Base-by-base conservation (phyloP, 352 stramenopile genomes). In the Phytophthora lateralis region DNA sequence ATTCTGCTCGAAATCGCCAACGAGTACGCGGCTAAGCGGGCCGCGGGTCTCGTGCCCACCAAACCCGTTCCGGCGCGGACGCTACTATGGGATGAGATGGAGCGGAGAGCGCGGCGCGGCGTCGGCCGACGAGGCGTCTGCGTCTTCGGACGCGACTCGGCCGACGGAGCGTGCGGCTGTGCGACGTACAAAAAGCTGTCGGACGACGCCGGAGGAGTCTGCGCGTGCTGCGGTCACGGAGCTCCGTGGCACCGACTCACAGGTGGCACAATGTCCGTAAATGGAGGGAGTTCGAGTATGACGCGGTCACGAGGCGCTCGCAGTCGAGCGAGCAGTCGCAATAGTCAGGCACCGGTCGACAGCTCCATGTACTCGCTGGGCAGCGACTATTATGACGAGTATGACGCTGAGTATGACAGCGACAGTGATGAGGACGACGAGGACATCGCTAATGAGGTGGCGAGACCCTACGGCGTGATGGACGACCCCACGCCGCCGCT, bases 41-140 rank as follows among this genome's bases (percentile, higher is more conserved):
- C 83, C 2, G 84, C 80, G 1, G 85, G 85, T 0, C 67, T 95
- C 6, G 85, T 95, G 4, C 85, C 85, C 11, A 85, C 73, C 2
- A 80, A 79, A 49, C 85, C 85, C 0, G 80, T 92, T 15, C 85
- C 85, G 0, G 83, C 85, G 41, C 73, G 83, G 5, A 91, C 83
- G 10, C 61, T 95, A 35, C 54, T 95, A n/a, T 95, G 85, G 85
- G 77, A 95, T 47, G 85, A 95, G 47, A 68, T 91, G 55, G 80
- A 85, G 20, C 55, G 62, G 29, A 53, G 72, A 43, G 76, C 66
- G n/a, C 66, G 82, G 49, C 76, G 75, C 6, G 39, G 69, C 8
- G 52, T 79, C 8, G 83, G 82, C 5, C 58, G 67, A 34, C 67
- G 85, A 38, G 84, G 84, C 6, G 75, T 81, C 26, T 95, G 85